Conservation (phyloP, 768 basidiomycete species). For the Lactarius deliciosus region DNA sequence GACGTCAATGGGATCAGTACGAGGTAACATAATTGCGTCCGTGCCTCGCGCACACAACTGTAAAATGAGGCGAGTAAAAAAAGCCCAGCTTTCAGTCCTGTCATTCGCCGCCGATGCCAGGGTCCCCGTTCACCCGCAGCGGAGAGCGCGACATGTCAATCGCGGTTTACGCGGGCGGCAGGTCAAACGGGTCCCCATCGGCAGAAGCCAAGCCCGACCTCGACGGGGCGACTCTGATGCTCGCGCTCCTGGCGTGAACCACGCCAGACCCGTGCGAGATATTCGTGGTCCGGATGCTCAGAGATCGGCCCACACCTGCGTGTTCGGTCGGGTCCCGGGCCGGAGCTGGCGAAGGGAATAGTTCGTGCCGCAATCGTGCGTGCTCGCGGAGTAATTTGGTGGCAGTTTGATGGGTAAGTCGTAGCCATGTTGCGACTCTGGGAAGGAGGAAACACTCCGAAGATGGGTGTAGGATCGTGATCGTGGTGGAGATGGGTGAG, state of each 20-base stretch:
- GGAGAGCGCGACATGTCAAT: constrained; percentile 19
- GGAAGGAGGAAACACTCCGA: not conserved
- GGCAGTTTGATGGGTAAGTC: constrained; percentile 7
- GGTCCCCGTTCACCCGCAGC: not conserved
- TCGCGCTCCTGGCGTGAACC: constrained; percentile 2
- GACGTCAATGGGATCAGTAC: not conserved
- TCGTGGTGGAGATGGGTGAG: not conserved
- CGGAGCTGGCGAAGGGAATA: not conserved
- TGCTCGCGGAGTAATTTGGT: constrained; percentile 19
- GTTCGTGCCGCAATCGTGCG: too few relatives aligned
- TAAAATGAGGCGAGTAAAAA: not conserved
- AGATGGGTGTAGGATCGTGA: constrained; percentile 14
- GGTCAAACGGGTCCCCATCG: constrained; percentile 13
- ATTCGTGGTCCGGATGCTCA: constrained; percentile 14
- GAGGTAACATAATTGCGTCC: not conserved
- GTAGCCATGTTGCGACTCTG: not conserved
- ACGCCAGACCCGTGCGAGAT: not conserved
- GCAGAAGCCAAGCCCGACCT: constrained; percentile 1
- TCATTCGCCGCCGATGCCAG: not conserved
- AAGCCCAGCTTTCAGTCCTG: not conserved
- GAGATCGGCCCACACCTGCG: not conserved
- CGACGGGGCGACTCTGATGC: not conserved
- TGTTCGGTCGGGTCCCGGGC: not conserved
- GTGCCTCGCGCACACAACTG: constrained; percentile 2
- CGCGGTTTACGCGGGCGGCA: constrained; percentile 26